These are phyloP conservation scores for Malus orientalis DNA, from an alignment of 306 rosid genomes.

Conservation along the genomic window DNA sequence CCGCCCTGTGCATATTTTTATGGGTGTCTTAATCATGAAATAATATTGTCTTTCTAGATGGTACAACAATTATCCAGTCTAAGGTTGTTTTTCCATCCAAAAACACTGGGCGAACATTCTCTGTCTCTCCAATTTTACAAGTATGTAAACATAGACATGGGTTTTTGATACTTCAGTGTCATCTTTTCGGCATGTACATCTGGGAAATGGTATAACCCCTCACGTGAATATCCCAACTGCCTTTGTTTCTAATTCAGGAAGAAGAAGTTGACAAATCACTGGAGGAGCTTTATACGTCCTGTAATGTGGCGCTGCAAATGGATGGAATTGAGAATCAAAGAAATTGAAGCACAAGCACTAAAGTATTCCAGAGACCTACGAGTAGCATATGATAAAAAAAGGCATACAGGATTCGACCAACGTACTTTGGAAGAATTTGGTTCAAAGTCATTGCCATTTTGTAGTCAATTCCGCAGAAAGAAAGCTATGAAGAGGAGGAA, in stretches of 20 bases:
- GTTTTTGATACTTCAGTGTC: neutral
- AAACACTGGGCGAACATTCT: neutral
- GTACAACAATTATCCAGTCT: neutral
- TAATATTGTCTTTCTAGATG: neutral
- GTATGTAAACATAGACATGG: neutral
- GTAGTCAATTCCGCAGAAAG: conserved; percentile 24
- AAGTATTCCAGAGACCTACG: conserved; percentile 58
- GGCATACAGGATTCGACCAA: conserved; percentile 30
- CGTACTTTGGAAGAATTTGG: conserved; percentile 36
- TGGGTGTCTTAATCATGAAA: neutral
- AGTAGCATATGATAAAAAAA: conserved; percentile 36
- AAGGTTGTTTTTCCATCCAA: neutral
- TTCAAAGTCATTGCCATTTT: conserved; percentile 65
- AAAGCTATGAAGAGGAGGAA: conserved; percentile 56
- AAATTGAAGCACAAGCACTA: conserved; percentile 48
- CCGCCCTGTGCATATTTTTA: neutral
- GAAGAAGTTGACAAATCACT: conserved; percentile 75
- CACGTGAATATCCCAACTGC: conserved; percentile 9
- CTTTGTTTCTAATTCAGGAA: conserved; percentile 43
- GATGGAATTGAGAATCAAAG: conserved; percentile 72
- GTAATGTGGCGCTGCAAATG: conserved; percentile 90
- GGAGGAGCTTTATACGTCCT: conserved; percentile 77
- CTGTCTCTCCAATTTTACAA: neutral
- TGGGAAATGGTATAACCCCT: conserved; percentile 6
- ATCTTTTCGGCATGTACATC: neutral